These are phyloP conservation scores for Purpureocillium takamizusanense DNA, from an alignment of 2,329 filamentous ascomycete genomes.

Conservation along the genomic window DNA sequence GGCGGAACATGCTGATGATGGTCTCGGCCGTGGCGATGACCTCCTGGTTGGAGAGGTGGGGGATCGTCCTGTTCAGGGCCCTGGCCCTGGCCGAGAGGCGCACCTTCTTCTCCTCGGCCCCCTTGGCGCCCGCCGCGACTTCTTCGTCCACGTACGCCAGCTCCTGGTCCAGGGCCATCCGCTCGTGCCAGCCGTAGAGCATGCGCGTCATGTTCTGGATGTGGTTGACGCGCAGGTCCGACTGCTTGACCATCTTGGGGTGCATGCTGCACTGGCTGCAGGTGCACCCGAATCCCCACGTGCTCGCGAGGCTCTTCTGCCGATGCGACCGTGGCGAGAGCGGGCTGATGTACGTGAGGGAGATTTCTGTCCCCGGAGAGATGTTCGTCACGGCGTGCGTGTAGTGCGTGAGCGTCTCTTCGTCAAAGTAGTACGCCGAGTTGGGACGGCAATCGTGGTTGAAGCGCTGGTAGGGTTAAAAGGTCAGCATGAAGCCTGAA, in stretches of 20 bases:
- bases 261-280: conserved; percentile 28
- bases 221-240: conserved; percentile 24
- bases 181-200: too few relatives aligned
- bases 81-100: too few relatives aligned
- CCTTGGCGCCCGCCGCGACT: too few relatives aligned
- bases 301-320: conserved; percentile 15
- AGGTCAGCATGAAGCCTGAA: too few relatives aligned
- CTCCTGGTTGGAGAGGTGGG: conserved; percentile 11
- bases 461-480: too few relatives aligned
- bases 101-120: too few relatives aligned
- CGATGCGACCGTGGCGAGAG: conserved; percentile 16
- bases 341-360: conserved; percentile 30
- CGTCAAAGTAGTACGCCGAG: conserved; percentile 32
- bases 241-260: conserved; percentile 15
- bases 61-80: too few relatives aligned
- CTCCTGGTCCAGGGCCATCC: conserved; percentile 9
- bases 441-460: conserved; percentile 38
- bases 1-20: conserved; percentile 27
- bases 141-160: conserved; percentile 11
- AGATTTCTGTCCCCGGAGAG: conserved; percentile 31
- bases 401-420: conserved; percentile 26
- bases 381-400: conserved; percentile 30
- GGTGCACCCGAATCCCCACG: conserved; percentile 31
- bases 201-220: too few relatives aligned
- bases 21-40: conserved; percentile 25